Conservation (phyloP, 208 protist genomes). For the Crithidia thermophila region DNA sequence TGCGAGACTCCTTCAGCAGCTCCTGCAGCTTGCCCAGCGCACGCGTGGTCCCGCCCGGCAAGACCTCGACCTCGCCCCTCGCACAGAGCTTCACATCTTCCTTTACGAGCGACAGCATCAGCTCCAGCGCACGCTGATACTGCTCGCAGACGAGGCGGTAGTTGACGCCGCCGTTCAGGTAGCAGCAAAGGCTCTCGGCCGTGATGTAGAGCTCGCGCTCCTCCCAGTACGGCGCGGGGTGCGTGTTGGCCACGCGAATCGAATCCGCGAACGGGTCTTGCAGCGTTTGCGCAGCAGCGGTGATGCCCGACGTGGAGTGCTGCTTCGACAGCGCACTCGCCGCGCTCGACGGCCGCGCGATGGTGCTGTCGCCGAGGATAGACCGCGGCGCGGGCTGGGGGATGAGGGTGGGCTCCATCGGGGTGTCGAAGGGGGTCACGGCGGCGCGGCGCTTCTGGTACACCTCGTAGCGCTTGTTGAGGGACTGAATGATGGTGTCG, state of each 20-base stretch:
- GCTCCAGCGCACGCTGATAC: slow-evolving; percentile 50
- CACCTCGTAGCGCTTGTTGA: slow-evolving; percentile 34
- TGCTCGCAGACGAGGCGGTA: slow-evolving; percentile 71
- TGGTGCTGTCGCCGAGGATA: slow-evolving; percentile 30
- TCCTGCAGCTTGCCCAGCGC: slow-evolving; percentile 24
- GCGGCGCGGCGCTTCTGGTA: slow-evolving; percentile 32
- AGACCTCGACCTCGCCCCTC: slow-evolving; percentile 31
- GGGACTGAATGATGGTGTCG: slow-evolving; percentile 30
- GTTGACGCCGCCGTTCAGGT: slow-evolving; percentile 83
- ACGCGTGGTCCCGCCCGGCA: slow-evolving; percentile 15
- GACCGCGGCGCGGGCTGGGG: slow-evolving; percentile 15
- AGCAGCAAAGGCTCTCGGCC: slow-evolving; percentile 66
- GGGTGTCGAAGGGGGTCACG: slow-evolving; percentile 25
- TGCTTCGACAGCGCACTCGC: background rate
- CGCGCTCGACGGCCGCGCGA: background rate
- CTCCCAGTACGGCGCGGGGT: slow-evolving; percentile 43
- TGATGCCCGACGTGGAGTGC: background rate
- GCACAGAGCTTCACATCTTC: slow-evolving; percentile 51
- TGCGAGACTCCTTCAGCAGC: slow-evolving; percentile 41
- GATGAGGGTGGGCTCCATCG: slow-evolving; percentile 2
- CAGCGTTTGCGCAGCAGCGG: background rate
- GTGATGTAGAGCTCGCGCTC: slow-evolving; percentile 73
- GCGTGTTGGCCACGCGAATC: slow-evolving; percentile 7
- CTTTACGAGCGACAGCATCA: slow-evolving; percentile 49
- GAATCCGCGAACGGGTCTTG: background rate